Base-by-base conservation (phyloP, 768 basidiomycete genomes). In the Megacollybia marginata region DNA sequence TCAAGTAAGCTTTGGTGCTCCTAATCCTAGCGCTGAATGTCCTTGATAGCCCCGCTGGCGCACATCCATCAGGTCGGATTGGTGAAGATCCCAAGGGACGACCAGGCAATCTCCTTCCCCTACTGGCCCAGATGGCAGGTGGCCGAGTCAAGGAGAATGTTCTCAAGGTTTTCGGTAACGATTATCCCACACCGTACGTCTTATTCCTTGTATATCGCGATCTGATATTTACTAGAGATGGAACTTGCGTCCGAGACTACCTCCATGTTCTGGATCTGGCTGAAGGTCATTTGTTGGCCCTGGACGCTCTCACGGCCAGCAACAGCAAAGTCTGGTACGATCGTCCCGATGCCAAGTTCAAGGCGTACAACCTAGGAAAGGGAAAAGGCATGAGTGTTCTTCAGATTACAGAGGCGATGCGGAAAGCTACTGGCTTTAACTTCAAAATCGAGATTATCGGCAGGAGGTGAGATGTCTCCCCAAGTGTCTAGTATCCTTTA, bases 191-290 rank as follows among this genome's bases (percentile, higher is more conserved):
- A 0, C 82, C 78, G 87, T 92, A 57, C 59, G 83, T 70, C 5
- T 20, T 23, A 9, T 33, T 15, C 32, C 42, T 53, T 33, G 20
- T 47, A 9, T 31, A 23, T 18, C 19, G 4, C 32, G 12, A 19
- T 33, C 50, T 59, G 32, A 50, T 15, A 8, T 48, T 50, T 35
- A 44, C 7, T 55, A 90, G 89, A 34, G 95, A 98, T 62, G 95
- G 95, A 9, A 97, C 95, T 8, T 99, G 95, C 60, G 91, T 98
- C n/a, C 85, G 94, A 40, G 94, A 98, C 67, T 93, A 93, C 65
- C 72, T 93, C 11, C 92, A 93, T 59, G 80, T 99, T 53, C 80
- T 97, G 63, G 96, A 99, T 65, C 77, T 99, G 44, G 92, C 96
- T n/a, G 73, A 82, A 13, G 96, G 96, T 1, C 96, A 99, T 67